Percentiles rank a stretch among this genome's conserved stretches.
Conservation (phyloP, 2,329 filamentous ascomycete species). For the Dichotomopilus funicola region DNA sequence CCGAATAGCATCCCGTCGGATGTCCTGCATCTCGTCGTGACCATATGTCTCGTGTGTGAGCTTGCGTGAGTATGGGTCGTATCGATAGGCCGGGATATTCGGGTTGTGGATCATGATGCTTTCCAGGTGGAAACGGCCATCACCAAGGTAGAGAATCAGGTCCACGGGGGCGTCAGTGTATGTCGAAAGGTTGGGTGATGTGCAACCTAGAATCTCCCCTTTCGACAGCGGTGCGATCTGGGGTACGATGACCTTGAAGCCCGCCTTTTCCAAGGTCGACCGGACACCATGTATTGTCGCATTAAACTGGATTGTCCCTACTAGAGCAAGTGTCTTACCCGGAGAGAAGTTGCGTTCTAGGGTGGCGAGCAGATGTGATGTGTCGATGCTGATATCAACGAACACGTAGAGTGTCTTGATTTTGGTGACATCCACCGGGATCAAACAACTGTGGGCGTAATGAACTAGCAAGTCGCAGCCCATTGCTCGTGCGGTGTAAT, state of each 20-base stretch:
- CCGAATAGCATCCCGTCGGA: constrained; percentile 70
- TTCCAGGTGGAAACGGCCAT: constrained; percentile 92
- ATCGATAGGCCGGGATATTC: constrained; percentile 80
- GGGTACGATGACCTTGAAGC: constrained; percentile 79
- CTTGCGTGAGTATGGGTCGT: constrained; percentile 91
- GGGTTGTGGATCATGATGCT: constrained; percentile 99
- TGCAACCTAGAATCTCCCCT: constrained; percentile 96
- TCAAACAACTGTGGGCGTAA: constrained; percentile 94
- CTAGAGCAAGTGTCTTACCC: constrained; percentile 82
- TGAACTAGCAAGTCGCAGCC: constrained; percentile 93
- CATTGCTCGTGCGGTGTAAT: constrained; percentile 90
- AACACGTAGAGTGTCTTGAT: constrained; percentile 98
- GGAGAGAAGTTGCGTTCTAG: constrained; percentile 80
- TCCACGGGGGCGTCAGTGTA: constrained; percentile 47
- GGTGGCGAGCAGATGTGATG: constrained; percentile 75
- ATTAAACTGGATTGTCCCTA: constrained; percentile 98
- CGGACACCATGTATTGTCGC: constrained; percentile 86
- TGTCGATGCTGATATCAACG: constrained; percentile 95
- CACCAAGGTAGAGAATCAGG: constrained; percentile 80
- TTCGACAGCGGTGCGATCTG: constrained; percentile 91
- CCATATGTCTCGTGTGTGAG: constrained; percentile 88
- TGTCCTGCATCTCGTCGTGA: constrained; percentile 80
- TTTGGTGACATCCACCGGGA: constrained; percentile 91
- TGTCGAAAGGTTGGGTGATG: constrained; percentile 56
- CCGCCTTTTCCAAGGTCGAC: constrained; percentile 69